A percentile compares a stretch with the other conserved stretches of the same genome.
Evolutionary conservation across 2,329 filamentous ascomycete species (phyloP).

Genomic region (Alternaria sp.): DNA sequence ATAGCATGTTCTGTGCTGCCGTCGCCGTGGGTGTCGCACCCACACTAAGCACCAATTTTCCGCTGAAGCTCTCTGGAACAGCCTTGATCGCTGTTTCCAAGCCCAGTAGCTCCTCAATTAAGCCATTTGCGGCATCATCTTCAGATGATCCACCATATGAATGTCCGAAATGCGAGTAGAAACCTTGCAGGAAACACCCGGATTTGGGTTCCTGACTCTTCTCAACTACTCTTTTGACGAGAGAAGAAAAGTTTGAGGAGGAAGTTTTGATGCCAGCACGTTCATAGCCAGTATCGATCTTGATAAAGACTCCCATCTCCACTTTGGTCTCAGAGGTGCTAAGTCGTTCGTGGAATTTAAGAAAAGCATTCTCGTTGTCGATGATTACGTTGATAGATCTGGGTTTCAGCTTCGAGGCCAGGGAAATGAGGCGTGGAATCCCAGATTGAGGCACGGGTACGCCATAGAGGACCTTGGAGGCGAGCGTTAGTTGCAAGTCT

Average conservation of each 20-base stretch:
- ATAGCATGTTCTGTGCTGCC: constrained; percentile 67
- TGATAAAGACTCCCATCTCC: constrained; percentile 69
- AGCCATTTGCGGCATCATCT: constrained; percentile 66
- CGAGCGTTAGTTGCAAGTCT: not conserved
- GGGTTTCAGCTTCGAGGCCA: constrained; percentile 64
- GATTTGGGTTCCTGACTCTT: constrained; percentile 24
- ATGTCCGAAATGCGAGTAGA: constrained; percentile 79
- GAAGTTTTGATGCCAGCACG: constrained; percentile 72
- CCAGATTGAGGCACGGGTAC: constrained; percentile 72
- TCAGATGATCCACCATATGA: constrained; percentile 69
- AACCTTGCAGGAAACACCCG: constrained; percentile 61
- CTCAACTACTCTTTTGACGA: constrained; percentile 60
- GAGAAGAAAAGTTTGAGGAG: constrained; percentile 56
- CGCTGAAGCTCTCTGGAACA: constrained; percentile 42
- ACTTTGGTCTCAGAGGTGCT: constrained; percentile 40
- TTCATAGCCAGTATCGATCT: constrained; percentile 77
- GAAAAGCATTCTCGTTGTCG: constrained; percentile 67
- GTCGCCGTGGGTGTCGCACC: constrained; percentile 81
- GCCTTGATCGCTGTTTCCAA: constrained; percentile 59
- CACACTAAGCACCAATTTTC: constrained; percentile 68
- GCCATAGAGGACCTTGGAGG: constrained; percentile 70
- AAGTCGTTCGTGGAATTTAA: constrained; percentile 50
- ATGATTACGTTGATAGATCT: constrained; percentile 71
- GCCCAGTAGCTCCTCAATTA: constrained; percentile 68
- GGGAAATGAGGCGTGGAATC: constrained; percentile 65